phyloP scores from a whole-genome alignment of 495 filamentous ascomycete species.

The Copromyces sp. region DNA sequence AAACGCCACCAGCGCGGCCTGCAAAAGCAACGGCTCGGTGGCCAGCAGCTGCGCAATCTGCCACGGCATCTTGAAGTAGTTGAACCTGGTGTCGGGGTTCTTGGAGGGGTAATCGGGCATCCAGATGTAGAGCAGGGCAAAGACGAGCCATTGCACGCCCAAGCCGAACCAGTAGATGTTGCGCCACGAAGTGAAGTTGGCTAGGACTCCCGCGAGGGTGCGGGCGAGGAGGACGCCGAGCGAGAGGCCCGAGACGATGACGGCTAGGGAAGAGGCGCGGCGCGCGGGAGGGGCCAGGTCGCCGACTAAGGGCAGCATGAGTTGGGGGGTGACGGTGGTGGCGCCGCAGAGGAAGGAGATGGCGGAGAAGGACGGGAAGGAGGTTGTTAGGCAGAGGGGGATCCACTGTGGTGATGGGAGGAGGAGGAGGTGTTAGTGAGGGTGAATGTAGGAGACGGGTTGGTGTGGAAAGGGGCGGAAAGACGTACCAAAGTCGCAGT shows the following conservation, averaged over 20 bases:
- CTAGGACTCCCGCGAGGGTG: conserved; percentile 63
- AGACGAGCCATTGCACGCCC: conserved; percentile 61
- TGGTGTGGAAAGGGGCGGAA: not conserved
- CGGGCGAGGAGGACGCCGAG: conserved; percentile 70
- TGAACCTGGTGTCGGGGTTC: conserved; percentile 47
- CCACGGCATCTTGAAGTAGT: conserved; percentile 57
- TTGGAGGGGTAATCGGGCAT: conserved; percentile 75
- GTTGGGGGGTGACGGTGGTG: conserved; percentile 77
- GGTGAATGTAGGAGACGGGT: not conserved
- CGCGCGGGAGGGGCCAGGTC: conserved; percentile 64
- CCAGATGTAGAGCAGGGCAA: conserved; percentile 54
- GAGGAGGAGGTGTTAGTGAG: conserved; percentile 3
- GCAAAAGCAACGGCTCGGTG: conserved; percentile 56
- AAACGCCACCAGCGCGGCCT: conserved; percentile 37
- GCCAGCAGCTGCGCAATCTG: conserved; percentile 51
- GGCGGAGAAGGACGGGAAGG: conserved; percentile 52
- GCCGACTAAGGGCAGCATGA: conserved; percentile 76
- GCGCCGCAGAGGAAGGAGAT: conserved; percentile 60
- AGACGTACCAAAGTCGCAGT: conserved; percentile 52
- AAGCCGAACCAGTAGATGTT: conserved; percentile 74
- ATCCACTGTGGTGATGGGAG: conserved; percentile 44
- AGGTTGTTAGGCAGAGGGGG: conserved; percentile 57
- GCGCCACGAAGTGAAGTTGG: conserved; percentile 62
- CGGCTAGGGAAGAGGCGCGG: conserved; percentile 56
- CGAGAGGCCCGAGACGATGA: conserved; percentile 69